Percentiles rank a stretch among this genome's conserved stretches.
Conservation (phyloP, 148 eudicot species). For the Arbutus unedo region DNA sequence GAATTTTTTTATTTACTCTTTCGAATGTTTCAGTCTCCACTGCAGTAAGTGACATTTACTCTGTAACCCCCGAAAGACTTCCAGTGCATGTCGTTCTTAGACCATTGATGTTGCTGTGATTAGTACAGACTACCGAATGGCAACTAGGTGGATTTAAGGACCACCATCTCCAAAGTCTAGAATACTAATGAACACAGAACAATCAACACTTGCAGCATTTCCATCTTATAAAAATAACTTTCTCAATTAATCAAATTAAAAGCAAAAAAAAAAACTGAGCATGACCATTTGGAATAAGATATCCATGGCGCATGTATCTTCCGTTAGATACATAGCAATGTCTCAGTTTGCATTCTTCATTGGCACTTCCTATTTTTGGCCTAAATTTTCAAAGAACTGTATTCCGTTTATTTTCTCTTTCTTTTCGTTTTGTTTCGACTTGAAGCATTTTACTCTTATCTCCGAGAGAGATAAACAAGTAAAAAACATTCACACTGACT, state of each 20-base stretch:
- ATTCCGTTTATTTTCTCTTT: not conserved
- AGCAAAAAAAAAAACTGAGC: not conserved
- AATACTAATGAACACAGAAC: not conserved
- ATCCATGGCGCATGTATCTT: not conserved
- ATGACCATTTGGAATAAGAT: not conserved
- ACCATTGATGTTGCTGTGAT: not conserved
- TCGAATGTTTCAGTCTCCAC: too few species aligned
- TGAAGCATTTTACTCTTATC: not conserved
- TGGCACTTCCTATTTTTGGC: not conserved
- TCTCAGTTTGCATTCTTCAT: not conserved
- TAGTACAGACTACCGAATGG: not conserved
- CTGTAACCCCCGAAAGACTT: not conserved
- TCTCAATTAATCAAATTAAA: not conserved
- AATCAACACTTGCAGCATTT: not conserved
- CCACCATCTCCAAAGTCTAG: not conserved
- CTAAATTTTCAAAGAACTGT: not conserved
- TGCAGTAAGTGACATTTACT: not conserved
- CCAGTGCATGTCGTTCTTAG: too few species aligned
- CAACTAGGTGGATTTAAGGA: not conserved
- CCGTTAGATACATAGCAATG: not conserved
- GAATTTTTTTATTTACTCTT: not conserved
- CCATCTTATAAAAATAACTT: not conserved
- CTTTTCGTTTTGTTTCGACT: not conserved
- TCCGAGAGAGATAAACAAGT: not conserved
- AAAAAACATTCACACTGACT: not conserved